Evolutionary conservation across 352 stramenopile species (phyloP), one percentile per base, ranked within the genome.

Genomic region (Phytophthora litchii): DNA sequence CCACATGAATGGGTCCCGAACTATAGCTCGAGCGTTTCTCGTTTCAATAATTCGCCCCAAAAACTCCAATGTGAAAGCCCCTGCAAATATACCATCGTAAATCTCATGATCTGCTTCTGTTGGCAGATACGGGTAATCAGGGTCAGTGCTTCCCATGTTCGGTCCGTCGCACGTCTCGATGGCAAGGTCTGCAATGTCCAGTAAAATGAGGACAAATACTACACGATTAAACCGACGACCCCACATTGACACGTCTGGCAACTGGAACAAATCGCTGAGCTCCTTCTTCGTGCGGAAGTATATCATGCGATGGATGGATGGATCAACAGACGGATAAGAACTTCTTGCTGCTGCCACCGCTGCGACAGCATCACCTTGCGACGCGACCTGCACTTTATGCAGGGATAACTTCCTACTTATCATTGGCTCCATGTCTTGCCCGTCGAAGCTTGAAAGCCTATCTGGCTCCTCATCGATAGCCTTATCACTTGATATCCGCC

Each of bases 161-260:
- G 70, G 65, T 0, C 84, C 84, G 40, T 91, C 81, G 25, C 77
- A 89, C 5, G 81, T 91, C 57, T 88, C 63, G 5, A 83, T 64
- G 8, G 79, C 76, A n/a, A 91, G 64, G 11, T 70, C 41, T 1
- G 36, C 48, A 36, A 80, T 77, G 34, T 77, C 83, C 12, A 86
- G 4, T 12, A 89, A 46, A 43, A 91, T 89, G 32, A 73, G 63
- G 25, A 83, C 35, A 51, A 87, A 88, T 6, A 84, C 65, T 3
- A 72, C n/a, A 10, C 66, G 60, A 19, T 88, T 67, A 4, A 84
- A 60, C 4, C 78, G 55, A 35, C 66, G 68, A 0, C 60, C 54
- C 50, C 70, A 76, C 11, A 68, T 16, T 1, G 76, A 81, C 20
- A 78, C 74, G 0, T 61, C 42, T 14, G 67, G 63, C 37, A 74